Percentiles rank a stretch among this genome's conserved stretches.
Conservation (phyloP, 2,329 filamentous ascomycete genomes). For the Didymella exigua region DNA sequence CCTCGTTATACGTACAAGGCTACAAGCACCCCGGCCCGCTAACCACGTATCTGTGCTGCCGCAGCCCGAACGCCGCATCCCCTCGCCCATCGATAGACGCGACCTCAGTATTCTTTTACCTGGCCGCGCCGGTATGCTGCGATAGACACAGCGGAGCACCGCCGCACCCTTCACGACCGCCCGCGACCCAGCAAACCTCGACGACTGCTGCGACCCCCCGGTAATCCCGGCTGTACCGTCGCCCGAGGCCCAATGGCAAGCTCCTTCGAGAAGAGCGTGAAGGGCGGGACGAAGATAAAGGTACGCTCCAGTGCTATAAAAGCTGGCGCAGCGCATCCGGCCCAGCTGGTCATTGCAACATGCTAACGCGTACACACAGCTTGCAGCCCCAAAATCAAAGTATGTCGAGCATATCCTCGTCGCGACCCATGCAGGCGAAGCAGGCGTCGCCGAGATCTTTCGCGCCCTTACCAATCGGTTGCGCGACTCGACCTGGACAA, state of each 20-base stretch:
- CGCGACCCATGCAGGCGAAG: conserved; percentile 92
- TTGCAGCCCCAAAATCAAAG: conserved; percentile 96
- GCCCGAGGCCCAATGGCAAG: conserved; percentile 66
- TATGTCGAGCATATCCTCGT: conserved; percentile 98
- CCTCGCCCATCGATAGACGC: conserved; percentile 26
- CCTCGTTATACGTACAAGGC: conserved; percentile 6
- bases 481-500: conserved; percentile 98
- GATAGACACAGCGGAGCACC: conserved; percentile 30
- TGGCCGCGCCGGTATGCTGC: conserved; percentile 35
- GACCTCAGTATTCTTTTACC: conserved; percentile 23
- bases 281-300: conserved; percentile 98
- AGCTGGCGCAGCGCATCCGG: background rate
- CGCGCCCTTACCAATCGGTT: conserved; percentile 85
- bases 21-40: conserved; percentile 14
- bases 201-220: conserved; percentile 14
- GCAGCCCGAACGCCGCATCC: conserved; percentile 16
- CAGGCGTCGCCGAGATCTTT: conserved; percentile 94
- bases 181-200: conserved; percentile 17
- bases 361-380: conserved; percentile 57
- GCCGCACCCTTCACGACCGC: conserved; percentile 19
- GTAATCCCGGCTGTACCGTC: conserved; percentile 16
- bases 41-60: conserved; percentile 17
- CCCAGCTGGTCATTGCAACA: conserved; percentile 18
- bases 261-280: conserved; percentile 98
- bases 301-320: conserved; percentile 51